These are phyloP conservation scores for Globisporangium paroecandrum DNA, from an alignment of 352 stramenopile species.

Conservation along the genomic window DNA sequence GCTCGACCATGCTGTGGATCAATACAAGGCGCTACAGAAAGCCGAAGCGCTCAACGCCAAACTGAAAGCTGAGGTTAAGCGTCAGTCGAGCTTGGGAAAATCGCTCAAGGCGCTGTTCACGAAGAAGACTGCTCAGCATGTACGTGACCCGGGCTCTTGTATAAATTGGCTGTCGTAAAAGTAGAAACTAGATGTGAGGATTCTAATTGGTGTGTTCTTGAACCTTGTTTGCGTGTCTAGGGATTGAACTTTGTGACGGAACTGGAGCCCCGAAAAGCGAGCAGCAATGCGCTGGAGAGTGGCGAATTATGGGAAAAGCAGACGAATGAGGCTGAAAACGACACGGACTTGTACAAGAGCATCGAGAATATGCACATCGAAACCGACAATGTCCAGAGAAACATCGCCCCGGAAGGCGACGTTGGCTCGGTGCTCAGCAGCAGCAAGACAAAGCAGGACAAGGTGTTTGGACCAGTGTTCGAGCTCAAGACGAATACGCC, in stretches of 20 bases:
- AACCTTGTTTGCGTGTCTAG: background rate
- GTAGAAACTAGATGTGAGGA: background rate
- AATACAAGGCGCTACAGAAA: constrained; percentile 16
- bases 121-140: constrained; percentile 16
- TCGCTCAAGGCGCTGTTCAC: constrained; percentile 12
- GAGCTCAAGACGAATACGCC: constrained; percentile 19
- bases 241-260: constrained; percentile 5
- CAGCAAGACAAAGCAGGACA: constrained; percentile 10
- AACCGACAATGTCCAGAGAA: constrained; percentile 7
- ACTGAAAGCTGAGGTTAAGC: constrained; percentile 10
- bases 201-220: background rate
- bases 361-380: constrained; percentile 15
- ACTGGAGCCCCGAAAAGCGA: constrained; percentile 1
- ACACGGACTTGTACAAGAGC: constrained; percentile 12
- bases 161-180: background rate
- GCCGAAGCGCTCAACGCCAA: constrained; percentile 10
- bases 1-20: constrained; percentile 12
- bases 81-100: constrained; percentile 9
- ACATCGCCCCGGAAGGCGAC: constrained; percentile 7
- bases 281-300: background rate
- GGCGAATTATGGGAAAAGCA: background rate
- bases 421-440: constrained; percentile 8
- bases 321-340: background rate
- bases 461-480: constrained; percentile 14
- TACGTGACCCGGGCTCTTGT: background rate